These are phyloP conservation scores for cucumber (Cucumis sativus) DNA, from an alignment of 306 rosid genomes.

Conservation along the genomic window DNA sequence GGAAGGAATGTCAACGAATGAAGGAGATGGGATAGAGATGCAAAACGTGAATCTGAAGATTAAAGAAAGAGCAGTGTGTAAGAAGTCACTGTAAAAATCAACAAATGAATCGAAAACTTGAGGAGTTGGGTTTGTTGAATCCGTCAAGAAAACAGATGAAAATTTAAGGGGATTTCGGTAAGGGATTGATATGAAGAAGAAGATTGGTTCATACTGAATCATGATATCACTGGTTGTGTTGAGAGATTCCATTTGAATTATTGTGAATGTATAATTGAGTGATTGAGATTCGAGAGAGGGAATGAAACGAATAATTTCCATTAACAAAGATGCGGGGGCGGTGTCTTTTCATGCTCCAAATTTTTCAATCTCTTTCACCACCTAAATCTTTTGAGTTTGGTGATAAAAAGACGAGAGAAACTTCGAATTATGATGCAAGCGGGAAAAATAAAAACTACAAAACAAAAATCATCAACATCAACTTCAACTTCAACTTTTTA, in stretches of 20 bases:
- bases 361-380: neutral
- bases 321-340: neutral
- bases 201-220: neutral
- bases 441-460: neutral
- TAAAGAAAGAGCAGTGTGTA: neutral
- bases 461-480: too few species aligned
- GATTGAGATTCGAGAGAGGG: neutral
- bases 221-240: neutral
- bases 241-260: conserved; percentile 3
- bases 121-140: conserved; percentile 22
- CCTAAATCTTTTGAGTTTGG: neutral
- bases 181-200: neutral
- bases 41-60: neutral
- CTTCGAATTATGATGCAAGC: neutral
- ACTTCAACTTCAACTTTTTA: neutral
- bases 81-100: neutral
- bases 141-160: neutral
- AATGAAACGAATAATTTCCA: neutral
- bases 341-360: neutral
- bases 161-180: neutral
- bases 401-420: neutral
- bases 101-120: neutral
- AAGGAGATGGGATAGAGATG: neutral
- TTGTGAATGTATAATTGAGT: neutral
- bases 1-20: conserved; percentile 3